phyloP scores from a whole-genome alignment of 2,329 filamentous ascomycete species.

The Dryadomyces quercus-mongolicae region DNA sequence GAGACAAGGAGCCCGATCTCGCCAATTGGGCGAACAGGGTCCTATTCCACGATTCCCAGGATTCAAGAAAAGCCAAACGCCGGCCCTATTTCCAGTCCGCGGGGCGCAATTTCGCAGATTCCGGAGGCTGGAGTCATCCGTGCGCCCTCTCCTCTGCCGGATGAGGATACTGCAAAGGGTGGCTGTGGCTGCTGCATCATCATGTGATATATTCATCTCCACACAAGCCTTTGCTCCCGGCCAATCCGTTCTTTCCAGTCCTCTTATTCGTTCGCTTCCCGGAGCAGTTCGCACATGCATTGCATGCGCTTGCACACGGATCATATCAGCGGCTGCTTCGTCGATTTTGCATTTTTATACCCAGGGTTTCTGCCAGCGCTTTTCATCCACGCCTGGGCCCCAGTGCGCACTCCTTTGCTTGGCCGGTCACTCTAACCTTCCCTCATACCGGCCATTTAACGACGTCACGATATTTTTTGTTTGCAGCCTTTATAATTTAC shows the following conservation, averaged over 20 bases:
- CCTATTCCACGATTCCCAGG: conserved; percentile 53
- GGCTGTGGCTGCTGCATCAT: conserved; percentile 62
- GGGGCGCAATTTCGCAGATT: conserved; percentile 29
- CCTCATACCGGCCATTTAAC: background rate
- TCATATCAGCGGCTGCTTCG: background rate
- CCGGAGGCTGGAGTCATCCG: conserved; percentile 24
- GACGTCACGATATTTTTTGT: background rate
- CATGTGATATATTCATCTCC: conserved; percentile 36
- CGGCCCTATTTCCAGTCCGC: conserved; percentile 32
- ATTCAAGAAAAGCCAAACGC: conserved; percentile 33
- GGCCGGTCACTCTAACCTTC: background rate
- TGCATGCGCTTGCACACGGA: background rate
- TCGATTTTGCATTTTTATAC: background rate
- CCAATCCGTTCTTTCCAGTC: background rate
- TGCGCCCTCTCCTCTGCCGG: conserved; percentile 36
- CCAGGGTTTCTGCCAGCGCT: background rate
- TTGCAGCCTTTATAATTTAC: background rate
- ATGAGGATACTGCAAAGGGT: conserved; percentile 37
- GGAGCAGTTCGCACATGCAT: background rate
- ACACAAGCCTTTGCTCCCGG: background rate
- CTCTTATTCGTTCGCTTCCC: background rate
- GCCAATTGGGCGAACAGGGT: conserved; percentile 30
- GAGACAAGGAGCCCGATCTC: conserved; percentile 36
- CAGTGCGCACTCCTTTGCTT: background rate
- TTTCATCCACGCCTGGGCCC: background rate